Percentiles rank a stretch among this genome's conserved stretches.
phyloP scores from a whole-genome alignment of 106 monocot genomes.

The Allium cepa region DNA sequence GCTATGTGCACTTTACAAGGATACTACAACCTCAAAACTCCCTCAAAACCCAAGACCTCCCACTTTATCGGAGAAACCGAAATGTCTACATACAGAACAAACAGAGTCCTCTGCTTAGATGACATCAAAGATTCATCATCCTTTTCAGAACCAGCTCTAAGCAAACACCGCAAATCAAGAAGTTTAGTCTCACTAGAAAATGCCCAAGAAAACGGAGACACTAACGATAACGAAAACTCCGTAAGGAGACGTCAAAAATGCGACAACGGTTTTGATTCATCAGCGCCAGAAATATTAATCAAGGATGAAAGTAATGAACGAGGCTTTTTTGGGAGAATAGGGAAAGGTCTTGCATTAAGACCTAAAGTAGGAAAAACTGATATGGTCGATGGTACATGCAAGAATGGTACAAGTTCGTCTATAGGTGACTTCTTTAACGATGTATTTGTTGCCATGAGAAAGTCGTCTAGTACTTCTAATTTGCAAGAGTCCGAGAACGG shows the following conservation, averaged over 20 bases:
- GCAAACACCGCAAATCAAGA: slow-evolving; percentile 37
- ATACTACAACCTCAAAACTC: slow-evolving; percentile 46
- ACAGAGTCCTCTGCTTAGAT: slow-evolving; percentile 17
- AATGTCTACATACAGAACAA: slow-evolving; percentile 42
- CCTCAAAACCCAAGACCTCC: slow-evolving; percentile 14
- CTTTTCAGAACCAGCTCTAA: slow-evolving; percentile 26
- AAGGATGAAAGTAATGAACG: slow-evolving; percentile 23
- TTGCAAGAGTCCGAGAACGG: slow-evolving; percentile 56
- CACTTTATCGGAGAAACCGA: slow-evolving; percentile 40
- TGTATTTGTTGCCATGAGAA: slow-evolving; percentile 43
- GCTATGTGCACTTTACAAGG: slow-evolving; percentile 81
- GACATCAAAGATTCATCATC: slow-evolving; percentile 18
- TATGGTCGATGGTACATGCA: not conserved
- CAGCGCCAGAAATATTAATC: slow-evolving; percentile 21
- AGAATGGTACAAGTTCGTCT: not conserved
- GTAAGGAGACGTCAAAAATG: slow-evolving; percentile 63
- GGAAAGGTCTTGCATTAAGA: slow-evolving; percentile 49
- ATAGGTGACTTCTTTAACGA: slow-evolving; percentile 19
- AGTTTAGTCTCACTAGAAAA: slow-evolving; percentile 34
- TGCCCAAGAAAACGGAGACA: slow-evolving; percentile 2
- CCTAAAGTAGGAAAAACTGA: slow-evolving; percentile 36
- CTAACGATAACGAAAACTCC: slow-evolving; percentile 24
- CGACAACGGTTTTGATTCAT: slow-evolving; percentile 10
- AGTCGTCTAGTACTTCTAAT: slow-evolving; percentile 67
- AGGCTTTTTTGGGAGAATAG: slow-evolving; percentile 35